Conservation (phyloP, 177 flowering plant species). For the Vitis hybrid region DNA sequence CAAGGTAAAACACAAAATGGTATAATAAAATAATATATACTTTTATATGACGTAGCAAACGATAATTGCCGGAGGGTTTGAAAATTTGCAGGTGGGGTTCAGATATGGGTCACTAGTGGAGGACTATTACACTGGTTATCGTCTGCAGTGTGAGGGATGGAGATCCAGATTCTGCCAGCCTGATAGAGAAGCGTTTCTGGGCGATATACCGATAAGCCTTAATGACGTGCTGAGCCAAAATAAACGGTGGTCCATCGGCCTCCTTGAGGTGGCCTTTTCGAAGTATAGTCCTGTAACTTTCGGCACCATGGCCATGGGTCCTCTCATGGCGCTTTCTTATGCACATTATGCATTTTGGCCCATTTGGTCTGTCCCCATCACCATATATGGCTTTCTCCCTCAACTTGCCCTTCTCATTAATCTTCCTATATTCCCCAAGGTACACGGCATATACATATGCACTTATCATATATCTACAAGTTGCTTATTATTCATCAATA, state of each 20-base stretch:
- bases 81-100: constrained; percentile 46
- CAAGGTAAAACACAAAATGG: constrained; percentile 27
- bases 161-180: constrained; percentile 50
- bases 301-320: constrained; percentile 36
- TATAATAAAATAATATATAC: no score
- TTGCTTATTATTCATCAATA: no score
- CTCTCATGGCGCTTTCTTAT: constrained; percentile 38
- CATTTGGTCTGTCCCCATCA: constrained; percentile 41
- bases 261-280: constrained; percentile 44
- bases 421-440: constrained; percentile 45
- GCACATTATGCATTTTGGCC: constrained; percentile 43
- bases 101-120: constrained; percentile 61
- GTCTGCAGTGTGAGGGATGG: constrained; percentile 65
- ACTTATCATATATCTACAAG: no score
- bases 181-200: constrained; percentile 55
- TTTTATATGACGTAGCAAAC: no score
- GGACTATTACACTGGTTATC: constrained; percentile 55
- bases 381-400: constrained; percentile 47
- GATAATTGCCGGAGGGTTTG: background rate
- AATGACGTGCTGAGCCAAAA: constrained; percentile 36
- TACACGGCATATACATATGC: constrained; percentile 3
- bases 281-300: constrained; percentile 39
- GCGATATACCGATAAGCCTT: constrained; percentile 46
- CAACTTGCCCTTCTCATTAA: constrained; percentile 50
- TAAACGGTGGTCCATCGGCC: constrained; percentile 61